These are phyloP conservation scores for Cryphonectria radicalis DNA, from an alignment of 2,329 filamentous ascomycete species.

Conservation along the genomic window DNA sequence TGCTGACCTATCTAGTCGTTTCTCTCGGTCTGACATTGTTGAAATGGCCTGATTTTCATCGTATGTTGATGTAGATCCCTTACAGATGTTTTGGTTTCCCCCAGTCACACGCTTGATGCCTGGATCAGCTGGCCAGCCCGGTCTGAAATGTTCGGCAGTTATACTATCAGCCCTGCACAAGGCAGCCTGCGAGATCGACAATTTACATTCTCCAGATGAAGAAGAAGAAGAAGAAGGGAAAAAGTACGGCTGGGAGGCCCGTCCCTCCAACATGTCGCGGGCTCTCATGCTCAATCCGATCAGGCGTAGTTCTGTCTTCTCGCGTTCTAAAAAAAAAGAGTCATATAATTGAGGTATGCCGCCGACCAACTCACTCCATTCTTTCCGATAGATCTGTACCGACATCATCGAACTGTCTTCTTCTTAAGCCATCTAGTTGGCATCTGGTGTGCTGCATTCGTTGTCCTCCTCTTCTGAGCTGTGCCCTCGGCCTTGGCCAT, in stretches of 20 bases:
- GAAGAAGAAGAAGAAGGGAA: not conserved
- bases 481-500: not conserved
- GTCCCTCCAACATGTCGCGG: not conserved
- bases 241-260: not conserved
- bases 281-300: not conserved
- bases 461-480: not conserved
- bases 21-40: not conserved
- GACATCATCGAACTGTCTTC: not conserved
- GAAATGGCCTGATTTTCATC: not conserved
- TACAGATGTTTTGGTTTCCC: not conserved
- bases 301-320: not conserved
- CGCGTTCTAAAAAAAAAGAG: not conserved
- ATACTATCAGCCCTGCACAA: too few species aligned
- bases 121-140: conserved; percentile 1
- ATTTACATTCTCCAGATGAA: not conserved
- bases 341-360: not conserved
- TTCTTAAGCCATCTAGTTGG: not conserved
- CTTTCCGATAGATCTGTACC: not conserved
- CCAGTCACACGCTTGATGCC: not conserved
- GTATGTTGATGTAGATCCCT: not conserved
- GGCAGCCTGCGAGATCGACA: not conserved
- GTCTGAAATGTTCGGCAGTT: not conserved
- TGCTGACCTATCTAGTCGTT: not conserved
- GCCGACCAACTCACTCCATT: not conserved
- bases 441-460: not conserved